Percentiles rank a stretch among this genome's conserved stretches.
Conservation (phyloP, 2,329 filamentous ascomycete genomes). For the Pyrenophora tritici-repentis region DNA sequence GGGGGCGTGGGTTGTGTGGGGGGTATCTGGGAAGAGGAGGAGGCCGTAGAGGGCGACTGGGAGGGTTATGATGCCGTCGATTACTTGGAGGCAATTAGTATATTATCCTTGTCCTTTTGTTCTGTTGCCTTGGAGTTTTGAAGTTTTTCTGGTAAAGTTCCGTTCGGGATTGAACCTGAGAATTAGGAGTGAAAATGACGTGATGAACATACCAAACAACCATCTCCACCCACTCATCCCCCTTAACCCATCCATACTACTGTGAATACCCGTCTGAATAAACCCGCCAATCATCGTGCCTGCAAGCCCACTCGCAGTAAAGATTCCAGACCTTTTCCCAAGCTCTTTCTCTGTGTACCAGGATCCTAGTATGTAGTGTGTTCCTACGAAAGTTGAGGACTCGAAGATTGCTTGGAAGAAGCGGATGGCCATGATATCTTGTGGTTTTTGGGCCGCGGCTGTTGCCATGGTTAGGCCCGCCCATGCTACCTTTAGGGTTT, state of each 20-base stretch:
- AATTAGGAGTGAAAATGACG: no score
- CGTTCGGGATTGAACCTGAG: no score
- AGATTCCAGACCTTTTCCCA: conserved; percentile 65
- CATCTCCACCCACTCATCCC: conserved; percentile 62
- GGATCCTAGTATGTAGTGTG: conserved; percentile 65
- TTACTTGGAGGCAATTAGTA: conserved; percentile 21
- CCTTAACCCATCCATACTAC: conserved; percentile 52
- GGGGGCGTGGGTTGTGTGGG: conserved; percentile 49
- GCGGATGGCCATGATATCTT: conserved; percentile 64
- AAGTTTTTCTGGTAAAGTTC: no score
- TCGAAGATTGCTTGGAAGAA: conserved; percentile 61
- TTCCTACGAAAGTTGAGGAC: conserved; percentile 60
- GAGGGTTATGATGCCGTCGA: conserved; percentile 62
- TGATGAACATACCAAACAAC: conserved; percentile 25
- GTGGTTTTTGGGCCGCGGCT: conserved; percentile 57
- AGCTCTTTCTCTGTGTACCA: conserved; percentile 68
- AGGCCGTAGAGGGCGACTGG: conserved; percentile 62
- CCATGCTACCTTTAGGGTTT: conserved; percentile 55
- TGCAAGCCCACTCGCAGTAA: conserved; percentile 63
- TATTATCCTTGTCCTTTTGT: no score
- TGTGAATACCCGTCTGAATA: conserved; percentile 61
- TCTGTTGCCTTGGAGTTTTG: no score
- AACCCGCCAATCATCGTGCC: conserved; percentile 68
- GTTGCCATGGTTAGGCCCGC: conserved; percentile 67
- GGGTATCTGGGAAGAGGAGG: conserved; percentile 53